Evolutionary conservation across 1,284 basidiomycete species (phyloP).

Genomic region (Sporisorium reilianum): DNA sequence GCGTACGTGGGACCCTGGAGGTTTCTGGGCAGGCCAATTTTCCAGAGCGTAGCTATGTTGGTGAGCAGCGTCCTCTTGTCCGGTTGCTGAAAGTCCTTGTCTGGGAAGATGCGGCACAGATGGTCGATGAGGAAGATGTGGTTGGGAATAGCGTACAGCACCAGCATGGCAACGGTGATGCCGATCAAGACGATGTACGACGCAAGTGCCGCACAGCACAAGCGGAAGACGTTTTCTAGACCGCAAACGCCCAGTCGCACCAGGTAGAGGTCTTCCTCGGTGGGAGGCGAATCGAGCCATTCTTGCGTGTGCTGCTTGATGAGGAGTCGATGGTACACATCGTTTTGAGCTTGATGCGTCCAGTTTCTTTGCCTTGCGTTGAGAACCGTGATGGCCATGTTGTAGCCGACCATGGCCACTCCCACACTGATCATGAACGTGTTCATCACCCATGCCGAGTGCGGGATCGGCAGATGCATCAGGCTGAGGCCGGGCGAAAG

Average conservation of each 20-base stretch:
- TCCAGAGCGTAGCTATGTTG: slow-evolving; percentile 6
- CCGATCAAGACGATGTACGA: slow-evolving; percentile 16
- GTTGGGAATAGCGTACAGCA: slow-evolving; percentile 19
- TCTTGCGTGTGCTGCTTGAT: not conserved
- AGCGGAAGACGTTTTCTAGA: slow-evolving; percentile 11
- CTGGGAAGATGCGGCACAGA: slow-evolving; percentile 20
- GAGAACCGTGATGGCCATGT: not conserved
- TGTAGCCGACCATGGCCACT: slow-evolving; percentile 13
- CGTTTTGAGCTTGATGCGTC: not conserved
- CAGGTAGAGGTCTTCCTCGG: not conserved
- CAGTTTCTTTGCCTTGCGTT: not conserved
- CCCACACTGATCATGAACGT: slow-evolving; percentile 15
- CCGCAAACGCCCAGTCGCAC: slow-evolving; percentile 1
- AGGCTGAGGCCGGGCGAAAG: slow-evolving; percentile 4
- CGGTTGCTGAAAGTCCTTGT: not conserved
- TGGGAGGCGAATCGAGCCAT: slow-evolving; percentile 11
- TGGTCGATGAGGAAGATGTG: slow-evolving; percentile 26
- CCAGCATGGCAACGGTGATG: not conserved
- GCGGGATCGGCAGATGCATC: slow-evolving; percentile 25
- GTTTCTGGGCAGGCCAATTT: slow-evolving; percentile 12
- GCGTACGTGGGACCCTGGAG: slow-evolving; percentile 6
- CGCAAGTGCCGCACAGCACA: slow-evolving; percentile 6
- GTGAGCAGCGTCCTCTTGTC: not conserved
- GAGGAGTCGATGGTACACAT: not conserved
- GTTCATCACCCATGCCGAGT: slow-evolving; percentile 27